Percentiles rank a stretch among this genome's conserved stretches.
phyloP scores from a whole-genome alignment of 2,329 filamentous ascomycete species.

The Pestalotiopsis sp. region DNA sequence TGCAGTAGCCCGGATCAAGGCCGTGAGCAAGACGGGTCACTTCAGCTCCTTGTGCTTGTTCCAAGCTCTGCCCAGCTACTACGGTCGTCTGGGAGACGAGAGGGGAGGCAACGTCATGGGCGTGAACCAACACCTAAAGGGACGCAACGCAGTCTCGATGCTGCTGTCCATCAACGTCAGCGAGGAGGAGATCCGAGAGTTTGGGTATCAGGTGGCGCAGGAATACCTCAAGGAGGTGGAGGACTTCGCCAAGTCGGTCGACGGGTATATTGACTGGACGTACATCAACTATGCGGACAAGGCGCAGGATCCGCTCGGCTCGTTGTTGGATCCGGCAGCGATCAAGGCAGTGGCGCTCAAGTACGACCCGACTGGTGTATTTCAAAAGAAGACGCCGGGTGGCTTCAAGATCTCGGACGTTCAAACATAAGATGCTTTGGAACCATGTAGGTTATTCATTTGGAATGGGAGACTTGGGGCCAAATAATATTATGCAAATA shows the following conservation, averaged over 20 bases:
- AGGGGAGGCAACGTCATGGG: slow-evolving; percentile 31
- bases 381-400: slow-evolving; percentile 1
- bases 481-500: no score
- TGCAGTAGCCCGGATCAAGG: slow-evolving; percentile 17
- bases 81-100: slow-evolving; percentile 35
- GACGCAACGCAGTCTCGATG: slow-evolving; percentile 5
- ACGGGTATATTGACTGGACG: slow-evolving; percentile 6
- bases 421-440: no score
- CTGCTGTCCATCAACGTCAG: slow-evolving; percentile 11
- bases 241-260: background rate
- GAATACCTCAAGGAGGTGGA: slow-evolving; percentile 1
- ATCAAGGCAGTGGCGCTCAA: background rate
- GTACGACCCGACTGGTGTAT: slow-evolving; percentile 1
- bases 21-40: slow-evolving; percentile 34
- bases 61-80: slow-evolving; percentile 41
- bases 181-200: background rate
- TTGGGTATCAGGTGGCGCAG: background rate
- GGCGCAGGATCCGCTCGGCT: slow-evolving; percentile 1
- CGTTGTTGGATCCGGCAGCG: background rate
- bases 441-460: no score
- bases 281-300: slow-evolving; percentile 8
- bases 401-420: slow-evolving; percentile 9
- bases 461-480: no score
- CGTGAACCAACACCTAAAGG: slow-evolving; percentile 19
- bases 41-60: slow-evolving; percentile 43